Percentiles rank a stretch among this genome's conserved stretches.
These are phyloP conservation scores for Arabidopsis lyrata DNA, from an alignment of 441 rosid genomes.

Conservation along the genomic window DNA sequence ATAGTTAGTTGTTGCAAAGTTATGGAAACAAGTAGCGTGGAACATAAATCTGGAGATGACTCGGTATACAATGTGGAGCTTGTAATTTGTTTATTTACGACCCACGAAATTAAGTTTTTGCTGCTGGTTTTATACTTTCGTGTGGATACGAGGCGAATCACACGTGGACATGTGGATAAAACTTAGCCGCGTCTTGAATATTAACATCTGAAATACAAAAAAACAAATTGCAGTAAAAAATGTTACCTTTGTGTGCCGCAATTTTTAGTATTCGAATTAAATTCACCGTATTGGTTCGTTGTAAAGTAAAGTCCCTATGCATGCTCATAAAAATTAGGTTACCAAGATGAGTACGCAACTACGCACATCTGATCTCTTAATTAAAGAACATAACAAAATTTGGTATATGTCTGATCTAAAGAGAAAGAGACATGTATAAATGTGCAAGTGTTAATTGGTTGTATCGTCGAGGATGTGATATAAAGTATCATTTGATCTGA, in stretches of 20 bases:
- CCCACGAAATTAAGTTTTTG: not conserved
- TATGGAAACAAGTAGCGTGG: not conserved
- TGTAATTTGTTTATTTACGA: not conserved
- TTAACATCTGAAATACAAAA: not conserved
- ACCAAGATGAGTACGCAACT: not conserved
- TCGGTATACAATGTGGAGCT: not conserved
- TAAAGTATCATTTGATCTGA: not conserved
- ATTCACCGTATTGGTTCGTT: not conserved
- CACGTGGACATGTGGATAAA: not conserved
- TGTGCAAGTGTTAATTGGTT: slow-evolving; percentile 30
- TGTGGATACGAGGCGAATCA: not conserved
- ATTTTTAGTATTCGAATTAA: not conserved
- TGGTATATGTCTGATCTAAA: slow-evolving; percentile 15
- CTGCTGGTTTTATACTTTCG: not conserved
- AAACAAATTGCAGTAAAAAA: not conserved
- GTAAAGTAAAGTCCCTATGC: not conserved
- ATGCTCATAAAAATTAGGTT: not conserved
- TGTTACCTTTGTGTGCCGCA: not conserved
- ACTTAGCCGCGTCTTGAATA: not conserved
- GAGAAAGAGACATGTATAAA: slow-evolving; percentile 21
- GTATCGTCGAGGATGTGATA: slow-evolving; percentile 4
- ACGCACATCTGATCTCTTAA: not conserved
- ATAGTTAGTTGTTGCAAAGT: not conserved
- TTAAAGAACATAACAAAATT: slow-evolving; percentile 1
- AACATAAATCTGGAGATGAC: not conserved